Conservation (phyloP, 2,329 filamentous ascomycete genomes). For the Scedosporium boydii region DNA sequence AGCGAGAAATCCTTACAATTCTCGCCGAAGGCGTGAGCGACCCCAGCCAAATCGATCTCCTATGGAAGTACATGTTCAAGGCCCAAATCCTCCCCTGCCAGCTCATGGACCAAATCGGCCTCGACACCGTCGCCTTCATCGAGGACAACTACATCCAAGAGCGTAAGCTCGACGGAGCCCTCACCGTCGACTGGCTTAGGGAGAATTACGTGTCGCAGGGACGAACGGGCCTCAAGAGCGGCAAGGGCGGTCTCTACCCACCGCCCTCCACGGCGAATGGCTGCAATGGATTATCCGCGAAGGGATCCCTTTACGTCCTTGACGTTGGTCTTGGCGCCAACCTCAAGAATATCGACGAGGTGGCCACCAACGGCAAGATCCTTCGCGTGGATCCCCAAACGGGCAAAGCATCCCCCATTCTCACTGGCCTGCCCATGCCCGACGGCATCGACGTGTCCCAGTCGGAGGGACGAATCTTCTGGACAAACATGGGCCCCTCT, state of each 20-base stretch:
- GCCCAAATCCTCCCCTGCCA: constrained; percentile 16
- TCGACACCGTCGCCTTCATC: constrained; percentile 44
- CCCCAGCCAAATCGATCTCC: constrained; percentile 37
- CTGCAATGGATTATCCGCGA: background rate
- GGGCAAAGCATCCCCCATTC: constrained; percentile 13
- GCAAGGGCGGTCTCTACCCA: constrained; percentile 29
- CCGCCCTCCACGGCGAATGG: constrained; percentile 10
- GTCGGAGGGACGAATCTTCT: constrained; percentile 29
- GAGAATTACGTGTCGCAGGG: constrained; percentile 34
- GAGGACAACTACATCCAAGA: constrained; percentile 43
- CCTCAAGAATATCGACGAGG: background rate
- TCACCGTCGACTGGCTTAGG: constrained; percentile 31
- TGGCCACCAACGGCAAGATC: constrained; percentile 1
- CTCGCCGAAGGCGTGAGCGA: constrained; percentile 38
- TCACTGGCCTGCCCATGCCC: constrained; percentile 21
- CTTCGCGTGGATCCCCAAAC: constrained; percentile 11
- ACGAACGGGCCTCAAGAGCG: constrained; percentile 34
- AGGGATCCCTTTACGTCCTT: constrained; percentile 15
- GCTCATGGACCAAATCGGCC: constrained; percentile 38
- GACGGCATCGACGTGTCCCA: constrained; percentile 33
- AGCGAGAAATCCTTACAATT: constrained; percentile 39
- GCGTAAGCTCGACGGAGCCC: constrained; percentile 29
- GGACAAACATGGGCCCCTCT: constrained; percentile 38
- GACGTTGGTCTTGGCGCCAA: constrained; percentile 17
- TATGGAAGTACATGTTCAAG: constrained; percentile 32